These are phyloP conservation scores for Trichoderma lentiforme DNA, from an alignment of 2,329 filamentous ascomycete genomes.

Conservation along the genomic window DNA sequence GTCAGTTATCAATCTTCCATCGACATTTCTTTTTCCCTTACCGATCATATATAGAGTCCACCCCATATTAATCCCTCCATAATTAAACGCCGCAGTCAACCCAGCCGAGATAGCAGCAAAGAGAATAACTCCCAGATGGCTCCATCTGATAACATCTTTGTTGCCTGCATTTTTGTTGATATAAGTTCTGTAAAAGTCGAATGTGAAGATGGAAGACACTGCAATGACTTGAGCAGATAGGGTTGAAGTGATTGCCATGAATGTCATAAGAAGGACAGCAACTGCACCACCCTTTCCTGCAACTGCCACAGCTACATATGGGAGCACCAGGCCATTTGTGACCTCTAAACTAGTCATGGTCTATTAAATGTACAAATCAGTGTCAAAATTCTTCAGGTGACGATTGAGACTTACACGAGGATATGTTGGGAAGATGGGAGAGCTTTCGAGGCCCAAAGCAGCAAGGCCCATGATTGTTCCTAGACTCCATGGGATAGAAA, in stretches of 20 bases:
- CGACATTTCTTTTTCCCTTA: not conserved
- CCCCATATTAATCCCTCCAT: constrained; percentile 1
- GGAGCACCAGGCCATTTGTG: constrained; percentile 1
- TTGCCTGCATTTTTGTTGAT: constrained; percentile 1
- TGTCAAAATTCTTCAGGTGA: not conserved
- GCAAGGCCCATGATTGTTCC: constrained; percentile 8
- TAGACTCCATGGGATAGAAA: not conserved
- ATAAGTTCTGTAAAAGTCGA: constrained; percentile 7
- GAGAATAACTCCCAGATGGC: constrained; percentile 1
- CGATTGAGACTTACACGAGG: not conserved
- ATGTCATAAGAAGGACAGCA: not conserved
- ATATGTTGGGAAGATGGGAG: not conserved
- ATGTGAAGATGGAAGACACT: constrained; percentile 1
- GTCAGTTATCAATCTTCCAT: not conserved
- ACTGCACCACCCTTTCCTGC: constrained; percentile 6
- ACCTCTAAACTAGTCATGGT: not conserved
- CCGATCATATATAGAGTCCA: constrained; percentile 12
- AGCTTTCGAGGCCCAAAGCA: not conserved
- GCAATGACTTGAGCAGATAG: constrained; percentile 1
- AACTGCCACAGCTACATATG: constrained; percentile 4
- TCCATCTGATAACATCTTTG: constrained; percentile 6
- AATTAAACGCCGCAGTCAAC: not conserved
- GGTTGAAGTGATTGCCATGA: constrained; percentile 5
- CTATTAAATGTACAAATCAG: not conserved
- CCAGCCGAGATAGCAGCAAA: constrained; percentile 4